phyloP scores from a whole-genome alignment of 306 rosid species.

The Prunus salicina region DNA sequence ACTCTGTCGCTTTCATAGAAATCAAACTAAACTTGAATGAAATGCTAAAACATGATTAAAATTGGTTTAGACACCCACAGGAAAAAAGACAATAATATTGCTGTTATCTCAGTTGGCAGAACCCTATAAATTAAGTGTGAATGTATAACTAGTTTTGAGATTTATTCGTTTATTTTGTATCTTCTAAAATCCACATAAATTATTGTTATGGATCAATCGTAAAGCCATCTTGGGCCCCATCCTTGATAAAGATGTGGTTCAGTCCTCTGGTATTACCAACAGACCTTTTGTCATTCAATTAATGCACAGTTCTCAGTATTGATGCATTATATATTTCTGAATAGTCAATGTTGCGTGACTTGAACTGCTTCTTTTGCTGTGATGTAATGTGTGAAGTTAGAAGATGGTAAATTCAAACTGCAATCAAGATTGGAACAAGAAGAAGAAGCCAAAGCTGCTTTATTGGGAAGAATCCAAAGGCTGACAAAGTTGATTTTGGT shows the following conservation, averaged over 20 bases:
- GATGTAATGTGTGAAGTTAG: conserved; percentile 64
- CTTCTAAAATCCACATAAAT: background rate
- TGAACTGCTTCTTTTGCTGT: conserved; percentile 37
- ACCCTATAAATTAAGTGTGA: background rate
- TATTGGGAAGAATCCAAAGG: conserved; percentile 91
- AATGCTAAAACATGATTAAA: background rate
- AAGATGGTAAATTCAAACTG: conserved; percentile 89
- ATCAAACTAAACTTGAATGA: background rate
- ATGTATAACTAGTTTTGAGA: background rate
- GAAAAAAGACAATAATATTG: background rate
- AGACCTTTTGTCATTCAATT: background rate
- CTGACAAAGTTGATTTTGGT: conserved; percentile 96
- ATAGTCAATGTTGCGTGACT: conserved; percentile 5
- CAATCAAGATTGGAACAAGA: conserved; percentile 98
- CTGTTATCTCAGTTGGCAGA: background rate
- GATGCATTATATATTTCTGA: background rate
- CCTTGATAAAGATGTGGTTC: background rate
- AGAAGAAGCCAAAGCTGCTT: conserved; percentile 97
- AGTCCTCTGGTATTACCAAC: background rate
- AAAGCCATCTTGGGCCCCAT: background rate
- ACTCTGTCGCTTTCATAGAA: background rate
- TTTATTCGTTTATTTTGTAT: background rate
- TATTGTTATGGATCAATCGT: background rate
- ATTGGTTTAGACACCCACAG: background rate
- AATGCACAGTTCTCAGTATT: background rate